Percentiles rank a stretch among this genome's conserved stretches.
Conservation (phyloP, 345 rosid species). For the Eutrema heterophyllum region DNA sequence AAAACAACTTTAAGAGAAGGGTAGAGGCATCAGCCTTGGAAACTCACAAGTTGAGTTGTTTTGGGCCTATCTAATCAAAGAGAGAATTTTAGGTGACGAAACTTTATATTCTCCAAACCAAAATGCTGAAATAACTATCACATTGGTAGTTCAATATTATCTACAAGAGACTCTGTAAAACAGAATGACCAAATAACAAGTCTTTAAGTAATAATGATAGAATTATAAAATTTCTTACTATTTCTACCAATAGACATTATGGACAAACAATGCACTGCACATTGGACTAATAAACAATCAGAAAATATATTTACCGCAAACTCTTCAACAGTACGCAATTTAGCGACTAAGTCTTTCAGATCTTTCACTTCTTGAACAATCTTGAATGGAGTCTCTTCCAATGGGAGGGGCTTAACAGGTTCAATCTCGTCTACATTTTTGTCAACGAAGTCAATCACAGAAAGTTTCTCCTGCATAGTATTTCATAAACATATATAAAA, state of each 20-base stretch:
- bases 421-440: slow-evolving; percentile 38
- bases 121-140: slow-evolving; percentile 2
- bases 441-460: slow-evolving; percentile 68
- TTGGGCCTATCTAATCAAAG: background rate
- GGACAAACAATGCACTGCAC: background rate
- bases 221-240: background rate
- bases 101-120: background rate
- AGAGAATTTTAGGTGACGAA: background rate
- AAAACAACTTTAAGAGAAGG: slow-evolving; percentile 5
- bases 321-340: slow-evolving; percentile 60
- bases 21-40: slow-evolving; percentile 4
- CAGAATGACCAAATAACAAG: background rate
- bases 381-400: slow-evolving; percentile 72
- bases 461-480: slow-evolving; percentile 56
- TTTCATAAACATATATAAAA: background rate
- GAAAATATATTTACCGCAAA: slow-evolving; percentile 62
- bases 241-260: slow-evolving; percentile 8
- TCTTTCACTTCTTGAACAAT: slow-evolving; percentile 81
- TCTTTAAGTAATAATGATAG: background rate
- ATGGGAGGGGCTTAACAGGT: slow-evolving; percentile 49
- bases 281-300: background rate
- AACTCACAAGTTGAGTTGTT: background rate
- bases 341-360: slow-evolving; percentile 74
- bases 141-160: background rate
- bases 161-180: background rate